Conservation (phyloP, 2,329 filamentous ascomycete species). For the Tolypocladium ophioglossoides region DNA sequence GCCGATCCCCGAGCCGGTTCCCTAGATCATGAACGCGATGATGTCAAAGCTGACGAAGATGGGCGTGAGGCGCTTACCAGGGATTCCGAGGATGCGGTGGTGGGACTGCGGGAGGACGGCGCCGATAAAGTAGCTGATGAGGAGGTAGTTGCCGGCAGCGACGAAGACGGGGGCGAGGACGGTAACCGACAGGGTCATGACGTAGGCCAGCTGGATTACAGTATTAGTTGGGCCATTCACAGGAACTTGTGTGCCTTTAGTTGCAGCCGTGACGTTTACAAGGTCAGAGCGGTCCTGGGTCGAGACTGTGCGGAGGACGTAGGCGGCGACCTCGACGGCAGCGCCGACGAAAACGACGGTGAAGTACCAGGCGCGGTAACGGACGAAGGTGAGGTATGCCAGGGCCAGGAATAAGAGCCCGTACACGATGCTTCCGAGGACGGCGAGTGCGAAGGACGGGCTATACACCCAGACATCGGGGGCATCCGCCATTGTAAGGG, state of each 20-base stretch:
- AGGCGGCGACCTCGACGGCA: slow-evolving; percentile 29
- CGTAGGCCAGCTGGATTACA: slow-evolving; percentile 22
- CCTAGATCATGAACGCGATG: slow-evolving; percentile 33
- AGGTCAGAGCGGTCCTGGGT: slow-evolving; percentile 22
- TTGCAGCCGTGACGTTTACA: slow-evolving; percentile 9
- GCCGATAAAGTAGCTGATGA: slow-evolving; percentile 35
- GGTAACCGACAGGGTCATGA: slow-evolving; percentile 28
- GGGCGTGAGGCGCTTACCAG: slow-evolving; percentile 27
- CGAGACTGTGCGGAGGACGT: slow-evolving; percentile 26
- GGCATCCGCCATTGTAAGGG: slow-evolving; percentile 9
- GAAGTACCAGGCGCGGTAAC: slow-evolving; percentile 32
- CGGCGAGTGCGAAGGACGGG: slow-evolving; percentile 30
- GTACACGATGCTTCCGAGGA: slow-evolving; percentile 30
- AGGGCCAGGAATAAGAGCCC: slow-evolving; percentile 25
- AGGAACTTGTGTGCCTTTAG: no score
- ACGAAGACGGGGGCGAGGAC: slow-evolving; percentile 38
- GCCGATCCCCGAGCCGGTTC: slow-evolving; percentile 31
- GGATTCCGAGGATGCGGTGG: slow-evolving; percentile 25
- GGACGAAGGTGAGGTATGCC: slow-evolving; percentile 28
- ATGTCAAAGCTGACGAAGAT: slow-evolving; percentile 36
- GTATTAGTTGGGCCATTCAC: no score
- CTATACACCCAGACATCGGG: slow-evolving; percentile 30
- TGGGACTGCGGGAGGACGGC: slow-evolving; percentile 20
- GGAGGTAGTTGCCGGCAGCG: slow-evolving; percentile 39
- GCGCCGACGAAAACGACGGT: slow-evolving; percentile 30